Evolutionary conservation across 306 rosid genomes (phyloP).

Genomic region (Cucurbita argyrosperma): DNA sequence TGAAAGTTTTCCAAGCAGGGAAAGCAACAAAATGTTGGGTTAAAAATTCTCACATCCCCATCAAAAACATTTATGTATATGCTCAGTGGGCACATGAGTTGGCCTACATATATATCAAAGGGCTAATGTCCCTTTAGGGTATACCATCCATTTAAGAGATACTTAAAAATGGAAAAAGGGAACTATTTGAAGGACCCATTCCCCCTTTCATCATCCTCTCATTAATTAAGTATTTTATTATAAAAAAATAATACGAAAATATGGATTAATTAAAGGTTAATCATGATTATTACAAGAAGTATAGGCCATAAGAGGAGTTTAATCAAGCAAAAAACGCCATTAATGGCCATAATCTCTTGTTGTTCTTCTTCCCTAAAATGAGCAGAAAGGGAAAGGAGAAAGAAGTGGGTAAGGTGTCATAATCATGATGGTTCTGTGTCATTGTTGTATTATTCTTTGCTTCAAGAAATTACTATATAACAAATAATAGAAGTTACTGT

Average conservation of each 20-base stretch:
- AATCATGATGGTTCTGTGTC: conserved; percentile 3
- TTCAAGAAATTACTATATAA: neutral
- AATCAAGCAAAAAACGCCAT: neutral
- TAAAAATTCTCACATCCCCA: neutral
- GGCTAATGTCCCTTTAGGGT: neutral
- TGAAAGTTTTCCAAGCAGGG: neutral
- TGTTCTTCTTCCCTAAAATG: neutral
- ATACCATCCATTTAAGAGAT: neutral
- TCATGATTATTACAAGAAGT: neutral
- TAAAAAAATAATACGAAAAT: no score
- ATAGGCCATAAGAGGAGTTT: neutral
- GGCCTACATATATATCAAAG: neutral
- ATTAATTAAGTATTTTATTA: neutral
- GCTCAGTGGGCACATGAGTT: neutral
- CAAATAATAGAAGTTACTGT: neutral
- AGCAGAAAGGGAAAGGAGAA: neutral
- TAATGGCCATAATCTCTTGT: neutral
- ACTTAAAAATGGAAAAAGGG: neutral
- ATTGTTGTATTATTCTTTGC: conserved; percentile 3
- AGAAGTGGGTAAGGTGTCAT: neutral
- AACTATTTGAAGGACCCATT: neutral
- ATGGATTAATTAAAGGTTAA: no score
- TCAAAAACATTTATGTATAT: neutral
- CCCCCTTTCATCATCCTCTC: neutral
- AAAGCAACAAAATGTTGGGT: neutral